A percentile compares a stretch with the other conserved stretches of the same genome.
Evolutionary conservation across 106 monocot species (phyloP).

Genomic region (Agapanthus africanus): DNA sequence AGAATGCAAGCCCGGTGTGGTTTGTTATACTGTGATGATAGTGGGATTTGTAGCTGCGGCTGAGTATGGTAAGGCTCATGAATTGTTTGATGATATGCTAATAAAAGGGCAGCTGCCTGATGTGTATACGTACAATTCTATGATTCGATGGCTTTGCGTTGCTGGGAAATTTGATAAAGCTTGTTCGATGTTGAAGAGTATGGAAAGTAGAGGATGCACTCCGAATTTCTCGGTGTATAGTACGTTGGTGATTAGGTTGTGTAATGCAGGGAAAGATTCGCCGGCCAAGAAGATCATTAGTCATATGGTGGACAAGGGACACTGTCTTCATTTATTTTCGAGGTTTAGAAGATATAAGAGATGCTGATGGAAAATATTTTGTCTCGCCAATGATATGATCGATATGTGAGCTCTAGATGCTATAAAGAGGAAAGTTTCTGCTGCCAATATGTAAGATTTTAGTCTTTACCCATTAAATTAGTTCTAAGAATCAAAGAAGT

Average conservation of each 20-base stretch:
- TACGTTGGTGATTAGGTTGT: constrained; percentile 44
- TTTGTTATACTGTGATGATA: constrained; percentile 88
- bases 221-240: constrained; percentile 84
- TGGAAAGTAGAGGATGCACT: constrained; percentile 59
- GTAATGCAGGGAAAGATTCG: constrained; percentile 57
- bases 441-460: too few relatives aligned
- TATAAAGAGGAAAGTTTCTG: too few relatives aligned
- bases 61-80: constrained; percentile 53
- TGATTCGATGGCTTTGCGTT: constrained; percentile 76
- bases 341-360: constrained; percentile 69
- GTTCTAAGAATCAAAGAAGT: too few relatives aligned
- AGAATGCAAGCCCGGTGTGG: constrained; percentile 71
- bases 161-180: constrained; percentile 65
- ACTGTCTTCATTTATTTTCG: constrained; percentile 61
- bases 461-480: too few relatives aligned
- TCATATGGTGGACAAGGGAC: constrained; percentile 73
- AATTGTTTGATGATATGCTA: constrained; percentile 63
- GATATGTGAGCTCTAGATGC: too few relatives aligned
- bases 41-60: constrained; percentile 54
- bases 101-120: constrained; percentile 64
- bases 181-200: constrained; percentile 52
- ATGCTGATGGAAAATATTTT: constrained; percentile 24
- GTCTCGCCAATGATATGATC: too few relatives aligned
- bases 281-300: constrained; percentile 56
- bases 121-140: constrained; percentile 85